A percentile compares a stretch with the other conserved stretches of the same genome.
Conservation (phyloP, 441 rosid species). For the Macaranga tanarius region DNA sequence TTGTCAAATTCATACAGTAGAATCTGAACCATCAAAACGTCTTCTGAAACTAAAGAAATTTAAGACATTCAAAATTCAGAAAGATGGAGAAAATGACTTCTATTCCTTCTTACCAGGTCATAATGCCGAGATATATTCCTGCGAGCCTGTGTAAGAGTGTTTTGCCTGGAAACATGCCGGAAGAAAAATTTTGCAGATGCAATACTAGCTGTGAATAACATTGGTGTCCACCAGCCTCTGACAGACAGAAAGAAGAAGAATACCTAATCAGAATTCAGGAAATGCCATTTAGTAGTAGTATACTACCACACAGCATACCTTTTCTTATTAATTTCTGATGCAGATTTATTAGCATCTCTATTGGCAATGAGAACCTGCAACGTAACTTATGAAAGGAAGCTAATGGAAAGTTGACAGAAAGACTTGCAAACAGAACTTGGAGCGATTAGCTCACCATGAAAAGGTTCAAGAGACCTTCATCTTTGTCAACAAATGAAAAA, state of each 20-base stretch:
- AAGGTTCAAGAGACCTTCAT: conserved; percentile 63
- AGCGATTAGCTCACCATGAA: conserved; percentile 47
- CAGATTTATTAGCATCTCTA: conserved; percentile 46
- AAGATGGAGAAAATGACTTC: no score
- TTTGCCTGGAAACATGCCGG: conserved; percentile 61
- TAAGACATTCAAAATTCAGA: no score
- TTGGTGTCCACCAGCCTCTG: conserved; percentile 98
- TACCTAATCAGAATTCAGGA: not conserved
- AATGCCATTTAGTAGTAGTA: not conserved
- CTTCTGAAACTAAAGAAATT: not conserved
- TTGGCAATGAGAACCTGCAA: conserved; percentile 79
- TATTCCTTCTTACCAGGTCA: conserved; percentile 61
- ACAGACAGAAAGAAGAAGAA: not conserved
- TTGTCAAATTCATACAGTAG: no score
- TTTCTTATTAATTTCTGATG: conserved; percentile 45
- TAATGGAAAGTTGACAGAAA: not conserved
- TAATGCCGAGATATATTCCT: conserved; percentile 88
- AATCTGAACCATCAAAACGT: not conserved
- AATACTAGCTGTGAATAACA: conserved; percentile 65
- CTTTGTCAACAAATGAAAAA: conserved; percentile 71
- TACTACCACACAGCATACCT: conserved; percentile 38
- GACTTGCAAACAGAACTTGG: not conserved
- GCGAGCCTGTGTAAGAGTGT: conserved; percentile 89
- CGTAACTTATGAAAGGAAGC: not conserved
- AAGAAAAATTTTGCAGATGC: conserved; percentile 72